These are phyloP conservation scores for Dianthus caryophyllus DNA, from an alignment of 148 eudicot genomes.

Conservation along the genomic window DNA sequence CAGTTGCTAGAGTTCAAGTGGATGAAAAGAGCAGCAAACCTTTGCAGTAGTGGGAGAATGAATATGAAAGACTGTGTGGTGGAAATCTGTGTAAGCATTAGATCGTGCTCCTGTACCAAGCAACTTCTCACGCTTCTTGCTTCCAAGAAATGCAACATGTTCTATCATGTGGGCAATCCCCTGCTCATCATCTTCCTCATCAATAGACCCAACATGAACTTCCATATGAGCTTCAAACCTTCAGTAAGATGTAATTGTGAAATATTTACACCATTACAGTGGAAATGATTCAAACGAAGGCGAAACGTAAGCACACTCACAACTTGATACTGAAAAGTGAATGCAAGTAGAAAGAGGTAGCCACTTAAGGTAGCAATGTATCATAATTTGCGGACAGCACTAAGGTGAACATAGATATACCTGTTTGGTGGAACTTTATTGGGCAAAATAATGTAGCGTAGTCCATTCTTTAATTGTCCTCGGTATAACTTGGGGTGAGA, in stretches of 20 bases:
- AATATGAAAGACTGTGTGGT: slow-evolving; percentile 96
- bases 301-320: not conserved
- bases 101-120: slow-evolving; percentile 97
- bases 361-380: not conserved
- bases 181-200: slow-evolving; percentile 98
- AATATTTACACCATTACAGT: not conserved
- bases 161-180: slow-evolving; percentile 99
- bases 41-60: slow-evolving; percentile 82
- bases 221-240: slow-evolving; percentile 99
- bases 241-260: slow-evolving; percentile 8
- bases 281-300: not conserved
- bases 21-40: slow-evolving; percentile 41
- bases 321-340: not conserved
- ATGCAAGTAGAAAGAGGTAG: not conserved
- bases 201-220: slow-evolving; percentile 94
- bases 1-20: not conserved
- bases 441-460: slow-evolving; percentile 88
- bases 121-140: slow-evolving; percentile 95
- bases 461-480: slow-evolving; percentile 87
- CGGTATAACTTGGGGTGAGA: slow-evolving; percentile 79
- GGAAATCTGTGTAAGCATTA: slow-evolving; percentile 97
- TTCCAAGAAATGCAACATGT: slow-evolving; percentile 99
- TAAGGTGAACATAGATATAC: slow-evolving; percentile 27
- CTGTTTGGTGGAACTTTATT: slow-evolving; percentile 97
- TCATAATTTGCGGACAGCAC: not conserved